Conservation (phyloP, 2,329 filamentous ascomycete genomes). For the Penicillium sp. region DNA sequence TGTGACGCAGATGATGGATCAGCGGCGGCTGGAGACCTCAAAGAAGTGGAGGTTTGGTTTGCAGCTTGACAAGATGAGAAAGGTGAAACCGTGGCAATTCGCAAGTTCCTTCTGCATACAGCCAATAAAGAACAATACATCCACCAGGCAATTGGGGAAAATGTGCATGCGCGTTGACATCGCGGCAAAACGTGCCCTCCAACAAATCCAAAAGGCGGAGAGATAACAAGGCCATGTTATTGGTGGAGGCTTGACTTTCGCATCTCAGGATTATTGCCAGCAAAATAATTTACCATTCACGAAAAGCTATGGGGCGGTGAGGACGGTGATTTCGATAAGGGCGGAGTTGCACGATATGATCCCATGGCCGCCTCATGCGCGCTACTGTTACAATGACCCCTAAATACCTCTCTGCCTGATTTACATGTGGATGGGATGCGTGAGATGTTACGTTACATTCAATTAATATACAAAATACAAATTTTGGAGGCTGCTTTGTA, state of each 20-base stretch:
- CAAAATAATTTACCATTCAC: background rate
- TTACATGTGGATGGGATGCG: background rate
- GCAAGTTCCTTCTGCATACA: conserved; percentile 30
- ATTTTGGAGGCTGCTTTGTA: background rate
- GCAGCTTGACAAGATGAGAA: background rate
- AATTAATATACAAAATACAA: conserved; percentile 3
- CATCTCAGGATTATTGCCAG: background rate
- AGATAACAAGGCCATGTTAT: background rate
- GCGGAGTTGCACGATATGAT: conserved; percentile 13
- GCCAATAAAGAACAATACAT: conserved; percentile 35
- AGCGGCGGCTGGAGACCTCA: background rate
- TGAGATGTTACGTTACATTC: conserved; percentile 1
- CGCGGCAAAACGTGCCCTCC: background rate
- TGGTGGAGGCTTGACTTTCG: background rate
- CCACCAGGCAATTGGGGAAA: conserved; percentile 20
- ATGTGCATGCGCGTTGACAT: conserved; percentile 7
- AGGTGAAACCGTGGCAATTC: conserved; percentile 14
- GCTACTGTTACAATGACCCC: background rate
- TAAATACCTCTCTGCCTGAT: background rate
- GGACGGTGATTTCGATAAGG: conserved; percentile 5
- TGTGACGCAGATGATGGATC: conserved; percentile 12
- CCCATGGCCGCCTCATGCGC: conserved; percentile 17
- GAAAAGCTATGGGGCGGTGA: conserved; percentile 7
- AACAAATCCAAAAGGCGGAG: background rate
- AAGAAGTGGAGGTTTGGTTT: conserved; percentile 1